Evolutionary conservation across 2,329 filamentous ascomycete species (phyloP), one percentile per base, ranked within the genome.

Genomic region (Madurella fahalii): DNA sequence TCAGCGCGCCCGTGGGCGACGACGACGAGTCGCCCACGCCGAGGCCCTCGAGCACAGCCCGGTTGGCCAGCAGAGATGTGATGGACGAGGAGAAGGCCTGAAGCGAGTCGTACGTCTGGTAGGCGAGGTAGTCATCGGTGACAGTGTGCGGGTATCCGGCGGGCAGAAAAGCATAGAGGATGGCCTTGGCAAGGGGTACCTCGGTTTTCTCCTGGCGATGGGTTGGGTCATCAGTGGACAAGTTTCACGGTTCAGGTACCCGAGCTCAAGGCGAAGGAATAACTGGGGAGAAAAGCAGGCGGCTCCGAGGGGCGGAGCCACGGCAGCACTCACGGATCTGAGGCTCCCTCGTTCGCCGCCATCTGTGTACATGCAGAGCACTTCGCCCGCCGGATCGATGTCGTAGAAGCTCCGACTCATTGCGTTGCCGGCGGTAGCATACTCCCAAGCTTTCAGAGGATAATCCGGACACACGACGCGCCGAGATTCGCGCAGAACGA

Each of bases 81-180:
- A 94, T 92, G 47, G 88, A 89, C 42, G 86, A 90, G 52, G 87
- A 89, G 70, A 94, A 93, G 30, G 89, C 89, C 71, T 94, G 89
- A 1, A 93, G 77, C 0, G 89, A 92, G 72, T 94, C 89, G 65
- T 75, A 84, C 45, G 76, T 77, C 64, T 79, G 85, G 69, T 82
- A 95, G 74, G 86, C 78, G 4, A 90, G 76, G 70, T 96, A 96
- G 70, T 96, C 91, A 13, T 82, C 75, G 1, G 87, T 93, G 31
- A 96, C 92, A 47, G 86, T 94, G 61, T 91, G 82, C 1, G 91
- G 92, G 69, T 87, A 96, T n/a, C 91, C 91, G 1, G 88, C 85
- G 0, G 92, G 92, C 1, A 96, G 78, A 67, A 96, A 95, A 30
- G 92, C 81, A 61, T 90, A 85, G 41, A 91, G 67, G 9, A 76